Percentiles rank a stretch among this genome's conserved stretches.
These are phyloP conservation scores for Talaromyces stipitatus DNA, from an alignment of 495 filamentous ascomycete species.

Conservation along the genomic window DNA sequence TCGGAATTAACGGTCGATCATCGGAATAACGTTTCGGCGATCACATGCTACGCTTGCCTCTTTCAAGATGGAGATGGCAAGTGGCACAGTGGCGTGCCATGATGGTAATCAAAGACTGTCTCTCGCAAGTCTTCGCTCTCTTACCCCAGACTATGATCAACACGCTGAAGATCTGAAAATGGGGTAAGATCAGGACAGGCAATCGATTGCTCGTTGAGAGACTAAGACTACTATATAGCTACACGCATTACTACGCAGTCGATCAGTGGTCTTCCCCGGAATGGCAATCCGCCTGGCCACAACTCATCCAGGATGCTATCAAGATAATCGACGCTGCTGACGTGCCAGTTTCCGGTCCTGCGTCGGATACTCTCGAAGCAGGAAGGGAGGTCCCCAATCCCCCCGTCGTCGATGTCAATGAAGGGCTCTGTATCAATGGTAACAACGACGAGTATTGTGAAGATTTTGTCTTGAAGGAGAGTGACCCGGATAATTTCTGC, in stretches of 20 bases:
- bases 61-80: not conserved
- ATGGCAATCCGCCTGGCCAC: conserved; percentile 11
- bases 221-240: not conserved
- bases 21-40: not conserved
- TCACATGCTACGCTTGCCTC: not conserved
- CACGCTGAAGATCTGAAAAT: not conserved
- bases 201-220: not conserved
- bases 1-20: not conserved
- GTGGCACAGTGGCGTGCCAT: not conserved
- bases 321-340: conserved; percentile 10
- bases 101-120: not conserved
- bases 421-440: not conserved
- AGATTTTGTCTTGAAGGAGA: not conserved
- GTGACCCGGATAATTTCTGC: not conserved
- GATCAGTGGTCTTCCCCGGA: conserved; percentile 4
- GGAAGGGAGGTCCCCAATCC: not conserved
- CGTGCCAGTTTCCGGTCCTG: not conserved
- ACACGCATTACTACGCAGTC: conserved; percentile 14
- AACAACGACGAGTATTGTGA: not conserved
- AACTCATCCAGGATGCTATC: conserved; percentile 11
- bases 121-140: not conserved
- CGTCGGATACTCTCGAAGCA: not conserved
- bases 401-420: not conserved
- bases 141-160: not conserved
- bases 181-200: not conserved